Conservation (phyloP, 768 basidiomycete genomes). For the Tricholomella constricta region DNA sequence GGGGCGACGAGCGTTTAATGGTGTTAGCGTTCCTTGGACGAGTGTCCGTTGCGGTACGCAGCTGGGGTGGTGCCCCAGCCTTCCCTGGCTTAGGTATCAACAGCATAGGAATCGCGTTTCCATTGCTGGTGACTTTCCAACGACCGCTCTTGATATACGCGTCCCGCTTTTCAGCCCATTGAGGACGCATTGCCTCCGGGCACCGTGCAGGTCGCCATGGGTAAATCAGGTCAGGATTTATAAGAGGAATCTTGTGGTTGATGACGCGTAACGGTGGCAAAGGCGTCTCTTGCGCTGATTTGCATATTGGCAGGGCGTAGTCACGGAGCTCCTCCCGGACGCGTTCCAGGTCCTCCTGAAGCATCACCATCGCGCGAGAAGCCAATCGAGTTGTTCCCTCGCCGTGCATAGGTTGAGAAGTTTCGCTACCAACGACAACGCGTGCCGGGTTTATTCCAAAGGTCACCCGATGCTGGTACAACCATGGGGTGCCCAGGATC, state of each 20-base stretch:
- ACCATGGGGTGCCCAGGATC: too few species aligned
- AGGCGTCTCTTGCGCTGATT: constrained; percentile 23
- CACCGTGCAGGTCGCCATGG: constrained; percentile 38
- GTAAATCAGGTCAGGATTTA: constrained; percentile 16
- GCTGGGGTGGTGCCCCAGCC: constrained; percentile 11
- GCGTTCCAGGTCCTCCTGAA: constrained; percentile 12
- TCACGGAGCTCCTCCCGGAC: constrained; percentile 16
- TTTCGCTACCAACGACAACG: constrained; percentile 26
- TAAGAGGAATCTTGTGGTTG: too few species aligned
- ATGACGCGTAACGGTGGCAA: constrained; percentile 33
- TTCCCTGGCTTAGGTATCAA: constrained; percentile 22
- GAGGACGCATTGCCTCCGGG: constrained; percentile 34
- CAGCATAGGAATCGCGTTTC: constrained; percentile 39
- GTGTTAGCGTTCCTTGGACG: constrained; percentile 40
- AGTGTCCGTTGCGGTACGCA: constrained; percentile 39
- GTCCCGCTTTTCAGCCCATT: constrained; percentile 32
- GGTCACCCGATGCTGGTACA: not conserved
- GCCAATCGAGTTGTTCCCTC: constrained; percentile 4
- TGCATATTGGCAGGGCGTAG: not conserved
- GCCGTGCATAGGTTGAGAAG: constrained; percentile 20
- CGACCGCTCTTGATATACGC: constrained; percentile 28
- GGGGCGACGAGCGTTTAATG: constrained; percentile 29
- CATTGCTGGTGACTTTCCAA: constrained; percentile 30
- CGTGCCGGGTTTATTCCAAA: constrained; percentile 27
- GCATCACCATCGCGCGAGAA: constrained; percentile 6